Evolutionary conservation across 225 moss, liverwort and hornwort species (phyloP).

Genomic region (Marchantia paleacea): DNA sequence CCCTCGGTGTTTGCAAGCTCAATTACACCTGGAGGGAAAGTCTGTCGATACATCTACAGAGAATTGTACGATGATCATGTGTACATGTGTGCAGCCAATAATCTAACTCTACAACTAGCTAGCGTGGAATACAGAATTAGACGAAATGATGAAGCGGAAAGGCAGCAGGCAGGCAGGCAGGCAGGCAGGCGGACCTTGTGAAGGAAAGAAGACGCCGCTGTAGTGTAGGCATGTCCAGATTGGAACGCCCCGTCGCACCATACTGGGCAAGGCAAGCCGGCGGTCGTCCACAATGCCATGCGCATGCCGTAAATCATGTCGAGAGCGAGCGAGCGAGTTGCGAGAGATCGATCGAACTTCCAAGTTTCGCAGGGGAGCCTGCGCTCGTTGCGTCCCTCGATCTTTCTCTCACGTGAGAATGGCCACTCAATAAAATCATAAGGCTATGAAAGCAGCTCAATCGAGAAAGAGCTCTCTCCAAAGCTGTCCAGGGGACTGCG

Average conservation of each 20-base stretch:
- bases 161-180: no score
- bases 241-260: background rate
- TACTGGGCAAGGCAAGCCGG: background rate
- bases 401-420: constrained; percentile 15
- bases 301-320: background rate
- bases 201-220: background rate
- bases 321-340: background rate
- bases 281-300: background rate
- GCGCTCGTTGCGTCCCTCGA: background rate
- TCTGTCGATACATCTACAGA: background rate
- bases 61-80: background rate
- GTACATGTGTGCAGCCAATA: background rate
- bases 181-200: constrained; percentile 1
- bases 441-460: constrained; percentile 1
- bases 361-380: background rate
- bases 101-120: no score
- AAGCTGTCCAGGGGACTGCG: background rate
- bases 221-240: background rate
- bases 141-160: no score
- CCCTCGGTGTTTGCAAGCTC: background rate
- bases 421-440: background rate
- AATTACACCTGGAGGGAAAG: background rate
- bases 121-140: no score
- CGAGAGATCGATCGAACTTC: background rate
- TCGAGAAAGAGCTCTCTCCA: background rate